phyloP scores from a whole-genome alignment of 108 stramenopile genomes.

The Pinguiococcus pyrenoidosus region DNA sequence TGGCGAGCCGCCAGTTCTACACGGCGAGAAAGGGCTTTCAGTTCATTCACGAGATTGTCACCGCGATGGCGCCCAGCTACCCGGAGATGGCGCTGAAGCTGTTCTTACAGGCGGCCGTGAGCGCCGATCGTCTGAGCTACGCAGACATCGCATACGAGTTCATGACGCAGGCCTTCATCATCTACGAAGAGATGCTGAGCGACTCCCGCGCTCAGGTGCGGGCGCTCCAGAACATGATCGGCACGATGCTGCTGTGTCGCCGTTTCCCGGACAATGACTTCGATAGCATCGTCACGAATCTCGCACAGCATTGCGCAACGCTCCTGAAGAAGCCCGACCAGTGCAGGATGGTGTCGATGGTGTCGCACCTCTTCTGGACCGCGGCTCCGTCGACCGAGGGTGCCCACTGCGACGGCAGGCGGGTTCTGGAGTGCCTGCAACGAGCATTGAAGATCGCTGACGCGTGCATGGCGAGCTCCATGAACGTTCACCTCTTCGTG shows the following conservation, averaged over 20 bases:
- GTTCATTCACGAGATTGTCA: conserved; percentile 76
- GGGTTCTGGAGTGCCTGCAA: conserved; percentile 75
- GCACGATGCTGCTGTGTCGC: conserved; percentile 55
- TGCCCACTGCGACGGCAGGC: conserved; percentile 59
- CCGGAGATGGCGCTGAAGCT: conserved; percentile 65
- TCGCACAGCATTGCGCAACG: conserved; percentile 82
- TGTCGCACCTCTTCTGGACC: conserved; percentile 75
- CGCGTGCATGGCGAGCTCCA: conserved; percentile 55
- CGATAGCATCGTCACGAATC: conserved; percentile 79
- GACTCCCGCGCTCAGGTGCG: conserved; percentile 67
- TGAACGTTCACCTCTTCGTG: conserved; percentile 71
- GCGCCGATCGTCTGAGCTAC: conserved; percentile 58
- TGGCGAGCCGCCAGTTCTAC: conserved; percentile 21
- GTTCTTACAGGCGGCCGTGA: conserved; percentile 68
- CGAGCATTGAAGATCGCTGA: conserved; percentile 50
- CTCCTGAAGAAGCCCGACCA: conserved; percentile 85
- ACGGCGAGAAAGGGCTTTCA: conserved; percentile 76
- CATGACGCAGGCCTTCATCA: conserved; percentile 62
- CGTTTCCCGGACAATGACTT: conserved; percentile 66
- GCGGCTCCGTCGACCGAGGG: conserved; percentile 1
- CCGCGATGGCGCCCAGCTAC: conserved; percentile 49
- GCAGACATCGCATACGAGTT: conserved; percentile 81
- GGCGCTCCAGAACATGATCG: conserved; percentile 67
- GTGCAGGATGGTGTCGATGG: conserved; percentile 73
- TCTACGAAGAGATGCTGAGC: conserved; percentile 76